A percentile compares a stretch with the other conserved stretches of the same genome.
Evolutionary conservation across 768 basidiomycete genomes (phyloP).

Genomic region (Leccinum ochraceum): DNA sequence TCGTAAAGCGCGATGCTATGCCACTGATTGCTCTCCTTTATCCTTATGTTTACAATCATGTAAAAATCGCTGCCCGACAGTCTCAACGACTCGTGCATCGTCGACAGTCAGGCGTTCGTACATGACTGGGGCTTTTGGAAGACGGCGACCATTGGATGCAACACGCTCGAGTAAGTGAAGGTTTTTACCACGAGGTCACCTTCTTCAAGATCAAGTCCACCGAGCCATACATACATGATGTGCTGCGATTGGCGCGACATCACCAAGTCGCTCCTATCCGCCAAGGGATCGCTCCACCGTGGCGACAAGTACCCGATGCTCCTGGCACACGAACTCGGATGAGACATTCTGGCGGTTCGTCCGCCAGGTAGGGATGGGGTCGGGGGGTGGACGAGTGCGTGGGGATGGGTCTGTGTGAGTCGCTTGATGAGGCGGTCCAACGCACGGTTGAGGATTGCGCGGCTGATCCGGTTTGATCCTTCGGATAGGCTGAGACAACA

Average conservation of each 20-base stretch:
- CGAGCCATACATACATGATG: constrained; percentile 90
- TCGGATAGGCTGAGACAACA: too few relatives aligned
- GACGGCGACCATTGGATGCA: constrained; percentile 57
- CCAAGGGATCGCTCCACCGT: constrained; percentile 45
- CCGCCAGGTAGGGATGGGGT: too few relatives aligned
- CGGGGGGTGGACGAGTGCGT: constrained; percentile 65
- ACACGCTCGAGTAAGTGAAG: constrained; percentile 66
- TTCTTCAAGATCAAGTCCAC: constrained; percentile 99
- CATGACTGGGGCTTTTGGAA: constrained; percentile 89
- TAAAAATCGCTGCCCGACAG: too few relatives aligned
- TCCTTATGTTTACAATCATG: too few relatives aligned
- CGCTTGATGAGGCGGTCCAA: constrained; percentile 53
- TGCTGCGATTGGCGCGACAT: constrained; percentile 97
- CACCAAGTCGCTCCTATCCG: constrained; percentile 67
- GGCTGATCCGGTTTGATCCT: not conserved
- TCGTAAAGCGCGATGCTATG: too few relatives aligned
- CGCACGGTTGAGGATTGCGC: constrained; percentile 61
- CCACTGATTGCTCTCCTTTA: too few relatives aligned
- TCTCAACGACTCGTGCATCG: constrained; percentile 67
- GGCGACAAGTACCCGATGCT: constrained; percentile 88
- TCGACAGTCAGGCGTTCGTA: constrained; percentile 69
- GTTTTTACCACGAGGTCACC: constrained; percentile 70
- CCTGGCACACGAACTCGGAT: constrained; percentile 51
- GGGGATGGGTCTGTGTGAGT: constrained; percentile 61
- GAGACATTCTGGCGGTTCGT: constrained; percentile 89